phyloP scores from a whole-genome alignment of 345 rosid genomes.

The Cardamine resedifolia region DNA sequence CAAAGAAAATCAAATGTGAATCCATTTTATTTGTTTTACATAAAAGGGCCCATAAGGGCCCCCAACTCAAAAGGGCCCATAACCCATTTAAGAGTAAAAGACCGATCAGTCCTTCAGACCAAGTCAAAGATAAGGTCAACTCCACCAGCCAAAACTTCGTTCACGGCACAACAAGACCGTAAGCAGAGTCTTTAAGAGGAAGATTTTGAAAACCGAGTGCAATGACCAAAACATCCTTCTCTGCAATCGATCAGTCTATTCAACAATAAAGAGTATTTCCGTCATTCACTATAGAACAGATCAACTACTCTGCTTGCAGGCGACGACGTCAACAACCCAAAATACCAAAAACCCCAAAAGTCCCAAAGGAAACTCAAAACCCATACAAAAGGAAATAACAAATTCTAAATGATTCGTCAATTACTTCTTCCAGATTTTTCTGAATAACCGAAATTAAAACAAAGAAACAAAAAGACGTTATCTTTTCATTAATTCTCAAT shows the following conservation, averaged over 20 bases:
- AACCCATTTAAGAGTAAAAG: background rate
- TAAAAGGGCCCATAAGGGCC: background rate
- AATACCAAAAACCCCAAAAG: constrained; percentile 2
- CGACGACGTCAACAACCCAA: constrained; percentile 18
- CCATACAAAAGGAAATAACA: background rate
- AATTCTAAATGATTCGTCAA: background rate
- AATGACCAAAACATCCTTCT: constrained; percentile 7
- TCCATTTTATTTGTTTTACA: background rate
- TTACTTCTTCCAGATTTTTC: background rate
- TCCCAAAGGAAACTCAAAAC: constrained; percentile 17
- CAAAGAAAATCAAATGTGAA: background rate
- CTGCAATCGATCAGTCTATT: background rate
- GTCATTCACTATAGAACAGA: constrained; percentile 17
- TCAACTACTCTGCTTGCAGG: constrained; percentile 29
- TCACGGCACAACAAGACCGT: constrained; percentile 26
- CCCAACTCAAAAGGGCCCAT: background rate
- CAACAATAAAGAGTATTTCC: background rate
- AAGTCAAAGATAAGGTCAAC: constrained; percentile 35
- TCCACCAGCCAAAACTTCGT: constrained; percentile 25
- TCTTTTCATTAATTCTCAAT: background rate
- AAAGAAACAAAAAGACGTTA: constrained; percentile 18
- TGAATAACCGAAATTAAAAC: constrained; percentile 1
- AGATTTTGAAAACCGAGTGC: background rate
- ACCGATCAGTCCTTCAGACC: background rate
- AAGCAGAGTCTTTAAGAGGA: background rate